Evolutionary conservation across 1,139 yeast species (phyloP).

Genomic region (Wickerhamomyces sp.): DNA sequence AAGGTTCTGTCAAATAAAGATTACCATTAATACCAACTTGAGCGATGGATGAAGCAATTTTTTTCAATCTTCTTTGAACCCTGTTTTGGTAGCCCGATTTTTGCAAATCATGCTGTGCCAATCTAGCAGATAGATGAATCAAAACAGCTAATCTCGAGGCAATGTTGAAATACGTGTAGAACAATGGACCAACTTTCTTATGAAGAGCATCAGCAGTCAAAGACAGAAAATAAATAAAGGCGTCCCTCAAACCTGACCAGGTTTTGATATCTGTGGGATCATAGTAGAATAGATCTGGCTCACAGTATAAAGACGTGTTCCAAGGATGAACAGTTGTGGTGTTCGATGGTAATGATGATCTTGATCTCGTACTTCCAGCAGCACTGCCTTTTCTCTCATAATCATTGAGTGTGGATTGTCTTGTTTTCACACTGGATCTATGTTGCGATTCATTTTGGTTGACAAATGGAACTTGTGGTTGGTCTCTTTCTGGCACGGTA

Average conservation of each 20-base stretch:
- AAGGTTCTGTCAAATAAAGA: constrained; percentile 38
- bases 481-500: constrained; percentile 15
- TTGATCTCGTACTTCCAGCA: constrained; percentile 11
- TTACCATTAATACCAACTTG: constrained; percentile 58
- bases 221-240: constrained; percentile 41
- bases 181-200: constrained; percentile 44
- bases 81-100: constrained; percentile 40
- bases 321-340: constrained; percentile 22
- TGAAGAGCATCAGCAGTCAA: constrained; percentile 43
- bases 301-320: constrained; percentile 21
- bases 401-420: constrained; percentile 12
- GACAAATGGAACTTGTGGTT: constrained; percentile 8
- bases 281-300: constrained; percentile 44
- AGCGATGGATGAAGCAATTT: constrained; percentile 48
- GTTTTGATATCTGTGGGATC: constrained; percentile 51
- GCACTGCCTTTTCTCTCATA: constrained; percentile 15
- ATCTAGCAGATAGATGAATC: constrained; percentile 46
- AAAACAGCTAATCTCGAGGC: constrained; percentile 44
- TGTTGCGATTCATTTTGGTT: constrained; percentile 8
- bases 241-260: constrained; percentile 50
- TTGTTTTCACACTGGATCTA: constrained; percentile 7
- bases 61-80: constrained; percentile 43
- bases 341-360: constrained; percentile 14
- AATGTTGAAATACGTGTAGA: constrained; percentile 45
- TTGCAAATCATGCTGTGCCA: constrained; percentile 45